Percentiles rank a stretch among this genome's conserved stretches.
Evolutionary conservation across 1,139 yeast species (phyloP).

Genomic region (Saccharomycopsis hybrid): DNA sequence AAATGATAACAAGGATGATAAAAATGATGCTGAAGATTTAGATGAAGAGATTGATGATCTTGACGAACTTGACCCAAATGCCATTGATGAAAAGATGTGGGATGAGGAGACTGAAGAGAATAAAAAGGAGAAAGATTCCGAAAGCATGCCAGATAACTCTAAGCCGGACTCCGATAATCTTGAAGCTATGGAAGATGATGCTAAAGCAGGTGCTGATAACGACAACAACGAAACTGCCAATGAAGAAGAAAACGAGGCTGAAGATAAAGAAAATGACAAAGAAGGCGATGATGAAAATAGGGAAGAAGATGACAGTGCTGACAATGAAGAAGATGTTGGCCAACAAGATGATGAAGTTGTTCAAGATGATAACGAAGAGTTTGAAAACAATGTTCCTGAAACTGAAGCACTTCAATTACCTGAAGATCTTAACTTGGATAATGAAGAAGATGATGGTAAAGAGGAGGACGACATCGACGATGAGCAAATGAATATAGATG

Average conservation of each 20-base stretch:
- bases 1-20: slow-evolving; percentile 43
- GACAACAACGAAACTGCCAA: slow-evolving; percentile 29
- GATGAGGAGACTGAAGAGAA: slow-evolving; percentile 82
- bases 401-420: slow-evolving; percentile 78
- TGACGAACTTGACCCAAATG: slow-evolving; percentile 89
- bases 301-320: slow-evolving; percentile 67
- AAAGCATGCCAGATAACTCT: slow-evolving; percentile 53
- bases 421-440: slow-evolving; percentile 78
- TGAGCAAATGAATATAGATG: slow-evolving; percentile 29
- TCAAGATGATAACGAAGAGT: slow-evolving; percentile 64
- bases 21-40: slow-evolving; percentile 50
- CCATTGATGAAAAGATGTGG: slow-evolving; percentile 98
- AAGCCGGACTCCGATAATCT: slow-evolving; percentile 49
- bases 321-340: slow-evolving; percentile 61
- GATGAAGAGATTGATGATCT: slow-evolving; percentile 90
- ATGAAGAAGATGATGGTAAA: too few species aligned
- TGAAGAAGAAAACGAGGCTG: slow-evolving; percentile 31
- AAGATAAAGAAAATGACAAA: slow-evolving; percentile 39
- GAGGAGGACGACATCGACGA: slow-evolving; percentile 33
- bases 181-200: slow-evolving; percentile 55
- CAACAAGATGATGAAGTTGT: slow-evolving; percentile 74
- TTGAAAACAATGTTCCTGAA: slow-evolving; percentile 71
- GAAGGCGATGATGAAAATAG: too few species aligned
- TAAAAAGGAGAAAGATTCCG: slow-evolving; percentile 66
- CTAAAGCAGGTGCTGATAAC: slow-evolving; percentile 31